phyloP scores from a whole-genome alignment of 2,329 filamentous ascomycete species.

The Domatiomyces catenatus region DNA sequence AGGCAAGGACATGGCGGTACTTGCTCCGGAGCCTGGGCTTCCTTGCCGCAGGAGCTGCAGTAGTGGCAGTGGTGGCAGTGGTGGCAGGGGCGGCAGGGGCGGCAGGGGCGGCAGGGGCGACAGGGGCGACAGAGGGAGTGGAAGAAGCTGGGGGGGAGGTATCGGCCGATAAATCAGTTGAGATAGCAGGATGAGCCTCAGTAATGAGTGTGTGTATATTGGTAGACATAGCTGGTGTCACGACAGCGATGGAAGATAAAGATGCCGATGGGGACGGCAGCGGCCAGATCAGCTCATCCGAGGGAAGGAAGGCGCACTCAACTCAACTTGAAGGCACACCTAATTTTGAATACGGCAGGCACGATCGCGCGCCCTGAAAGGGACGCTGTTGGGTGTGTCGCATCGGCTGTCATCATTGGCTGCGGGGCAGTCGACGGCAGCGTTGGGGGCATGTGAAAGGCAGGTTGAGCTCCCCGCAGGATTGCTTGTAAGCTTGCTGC shows the following conservation, averaged over 20 bases:
- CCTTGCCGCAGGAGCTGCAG: not conserved
- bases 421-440: not conserved
- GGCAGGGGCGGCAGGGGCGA: no score
- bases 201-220: conserved; percentile 9
- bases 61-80: no score
- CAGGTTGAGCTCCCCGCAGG: not conserved
- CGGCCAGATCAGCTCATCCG: not conserved
- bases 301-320: not conserved
- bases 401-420: not conserved
- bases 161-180: conserved; percentile 3
- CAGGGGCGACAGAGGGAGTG: not conserved
- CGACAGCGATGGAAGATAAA: not conserved
- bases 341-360: no score
- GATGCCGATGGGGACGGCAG: not conserved
- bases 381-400: conserved; percentile 1
- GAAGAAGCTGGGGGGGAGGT: conserved; percentile 1
- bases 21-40: conserved; percentile 30
- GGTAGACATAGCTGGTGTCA: conserved; percentile 6
- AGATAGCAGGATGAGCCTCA: conserved; percentile 8
- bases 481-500: not conserved
- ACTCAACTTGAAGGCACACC: no score
- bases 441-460: not conserved
- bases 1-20: conserved; percentile 82
- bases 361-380: not conserved
- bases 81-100: no score